Percentiles rank a stretch among this genome's conserved stretches.
Evolutionary conservation across 2,329 filamentous ascomycete species (phyloP).

Genomic region (Alternaria triticina): DNA sequence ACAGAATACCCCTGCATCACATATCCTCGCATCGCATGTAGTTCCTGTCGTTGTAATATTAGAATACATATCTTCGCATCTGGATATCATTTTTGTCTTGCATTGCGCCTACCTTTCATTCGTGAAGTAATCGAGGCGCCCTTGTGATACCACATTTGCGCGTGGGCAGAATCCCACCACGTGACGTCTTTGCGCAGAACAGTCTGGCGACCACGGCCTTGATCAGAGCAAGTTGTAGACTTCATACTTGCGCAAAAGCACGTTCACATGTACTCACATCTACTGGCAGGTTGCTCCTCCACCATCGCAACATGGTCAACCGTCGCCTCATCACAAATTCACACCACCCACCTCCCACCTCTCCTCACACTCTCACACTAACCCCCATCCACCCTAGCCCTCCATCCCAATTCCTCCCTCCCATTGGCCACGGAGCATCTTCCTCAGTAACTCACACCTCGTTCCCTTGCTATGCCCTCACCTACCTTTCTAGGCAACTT

Average conservation of each 20-base stretch:
- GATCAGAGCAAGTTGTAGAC: not conserved
- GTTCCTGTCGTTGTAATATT: not conserved
- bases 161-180: fast-evolving
- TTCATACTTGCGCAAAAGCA: not conserved
- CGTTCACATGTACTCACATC: too few relatives aligned
- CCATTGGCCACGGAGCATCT: not conserved
- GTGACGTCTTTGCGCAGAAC: not conserved
- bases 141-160: not conserved
- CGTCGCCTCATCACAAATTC: too few relatives aligned
- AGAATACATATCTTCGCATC: not conserved
- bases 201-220: not conserved
- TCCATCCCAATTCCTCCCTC: not conserved
- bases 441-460: not conserved
- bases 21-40: not conserved
- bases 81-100: not conserved
- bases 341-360: too few relatives aligned
- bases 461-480: fast-evolving
- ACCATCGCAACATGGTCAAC: too few relatives aligned
- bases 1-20: conserved; percentile 2
- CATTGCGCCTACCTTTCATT: not conserved
- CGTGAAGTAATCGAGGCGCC: not conserved
- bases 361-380: too few relatives aligned
- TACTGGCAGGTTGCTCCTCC: too few relatives aligned
- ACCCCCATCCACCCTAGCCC: too few relatives aligned
- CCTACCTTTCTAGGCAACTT: not conserved